These are phyloP conservation scores for Russula foetens DNA, from an alignment of 768 basidiomycete genomes.

Conservation along the genomic window DNA sequence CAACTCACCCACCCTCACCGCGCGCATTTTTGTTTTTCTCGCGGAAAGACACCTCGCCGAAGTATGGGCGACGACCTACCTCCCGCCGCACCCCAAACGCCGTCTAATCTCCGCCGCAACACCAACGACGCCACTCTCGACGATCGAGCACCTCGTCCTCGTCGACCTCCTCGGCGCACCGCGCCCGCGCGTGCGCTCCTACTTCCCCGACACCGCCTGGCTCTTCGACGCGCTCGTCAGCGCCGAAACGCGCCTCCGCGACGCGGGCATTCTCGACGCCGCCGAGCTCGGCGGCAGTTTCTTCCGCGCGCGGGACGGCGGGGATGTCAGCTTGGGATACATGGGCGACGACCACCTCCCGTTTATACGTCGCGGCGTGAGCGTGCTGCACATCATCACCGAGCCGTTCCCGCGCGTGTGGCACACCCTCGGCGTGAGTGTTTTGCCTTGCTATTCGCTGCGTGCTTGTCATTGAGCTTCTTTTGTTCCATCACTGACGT, in stretches of 20 bases:
- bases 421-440: constrained; percentile 68
- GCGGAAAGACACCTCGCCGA: constrained; percentile 91
- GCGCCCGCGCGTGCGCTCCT: constrained; percentile 69
- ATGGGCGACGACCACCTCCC: constrained; percentile 94
- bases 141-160: constrained; percentile 86
- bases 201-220: constrained; percentile 87
- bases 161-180: constrained; percentile 85
- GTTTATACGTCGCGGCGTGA: constrained; percentile 77
- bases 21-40: no score
- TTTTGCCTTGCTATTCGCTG: not conserved
- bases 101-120: constrained; percentile 38
- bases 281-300: constrained; percentile 45
- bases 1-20: no score
- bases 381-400: constrained; percentile 82
- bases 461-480: not conserved
- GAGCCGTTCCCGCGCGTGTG: constrained; percentile 86
- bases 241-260: constrained; percentile 65
- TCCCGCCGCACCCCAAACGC: constrained; percentile 51
- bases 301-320: constrained; percentile 46
- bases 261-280: constrained; percentile 46
- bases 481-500: not conserved
- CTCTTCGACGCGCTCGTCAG: constrained; percentile 70
- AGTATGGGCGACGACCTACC: constrained; percentile 69
- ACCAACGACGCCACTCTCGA: constrained; percentile 55
- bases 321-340: constrained; percentile 39